A percentile compares a stretch with the other conserved stretches of the same genome.
Conservation (phyloP, 441 rosid genomes). For the Kokia cookei region DNA sequence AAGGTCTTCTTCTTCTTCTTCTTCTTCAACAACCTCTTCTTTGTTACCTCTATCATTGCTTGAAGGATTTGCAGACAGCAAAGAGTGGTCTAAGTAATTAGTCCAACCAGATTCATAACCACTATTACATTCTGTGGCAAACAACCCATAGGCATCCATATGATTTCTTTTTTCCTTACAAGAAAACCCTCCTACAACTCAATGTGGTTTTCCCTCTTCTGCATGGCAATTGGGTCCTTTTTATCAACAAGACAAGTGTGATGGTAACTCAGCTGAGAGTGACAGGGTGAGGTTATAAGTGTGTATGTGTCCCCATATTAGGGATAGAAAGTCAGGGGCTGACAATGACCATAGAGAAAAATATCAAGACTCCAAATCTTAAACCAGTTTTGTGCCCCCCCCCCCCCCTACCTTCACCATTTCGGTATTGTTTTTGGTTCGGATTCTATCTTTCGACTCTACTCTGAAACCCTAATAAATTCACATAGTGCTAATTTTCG, state of each 20-base stretch:
- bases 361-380: slow-evolving; percentile 19
- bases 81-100: slow-evolving; percentile 74
- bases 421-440: too few relatives aligned
- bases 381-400: slow-evolving; percentile 25
- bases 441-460: too few relatives aligned
- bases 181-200: background rate
- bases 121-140: slow-evolving; percentile 47
- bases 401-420: background rate
- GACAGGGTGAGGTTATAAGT: background rate
- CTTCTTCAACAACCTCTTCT: slow-evolving; percentile 23
- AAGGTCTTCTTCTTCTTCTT: slow-evolving; percentile 70
- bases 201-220: background rate
- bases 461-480: too few relatives aligned
- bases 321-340: background rate
- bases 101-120: slow-evolving; percentile 99
- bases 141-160: slow-evolving; percentile 27
- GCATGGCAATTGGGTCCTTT: background rate
- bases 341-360: slow-evolving; percentile 15
- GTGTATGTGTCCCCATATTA: background rate
- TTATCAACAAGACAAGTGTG: background rate
- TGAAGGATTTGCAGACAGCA: slow-evolving; percentile 25
- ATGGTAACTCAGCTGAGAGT: background rate
- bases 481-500: too few relatives aligned
- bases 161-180: background rate
- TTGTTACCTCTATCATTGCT: slow-evolving; percentile 11